These are phyloP conservation scores for Bruguiera hainesii DNA, from an alignment of 441 rosid genomes.

Conservation along the genomic window DNA sequence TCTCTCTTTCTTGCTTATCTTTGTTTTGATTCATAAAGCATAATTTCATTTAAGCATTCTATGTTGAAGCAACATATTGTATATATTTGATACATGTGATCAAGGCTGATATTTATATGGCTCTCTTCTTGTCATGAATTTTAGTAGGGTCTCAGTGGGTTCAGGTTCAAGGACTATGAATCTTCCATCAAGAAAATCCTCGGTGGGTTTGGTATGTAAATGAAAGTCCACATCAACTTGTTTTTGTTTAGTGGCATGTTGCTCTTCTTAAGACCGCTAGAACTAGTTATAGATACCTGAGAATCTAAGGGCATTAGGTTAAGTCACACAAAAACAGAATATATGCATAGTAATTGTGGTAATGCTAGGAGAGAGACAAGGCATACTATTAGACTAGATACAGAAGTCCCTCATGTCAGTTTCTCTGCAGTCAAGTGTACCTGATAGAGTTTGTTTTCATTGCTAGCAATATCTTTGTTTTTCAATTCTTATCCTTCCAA, in stretches of 20 bases:
- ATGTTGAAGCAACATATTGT: not conserved
- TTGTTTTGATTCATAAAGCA: not conserved
- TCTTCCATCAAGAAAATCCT: constrained; percentile 37
- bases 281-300: not conserved
- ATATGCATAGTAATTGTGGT: too few relatives aligned
- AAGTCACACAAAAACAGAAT: too few relatives aligned
- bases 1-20: not conserved
- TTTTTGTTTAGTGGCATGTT: not conserved
- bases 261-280: not conserved
- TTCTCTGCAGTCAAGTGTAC: too few relatives aligned
- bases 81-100: not conserved
- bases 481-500: too few relatives aligned
- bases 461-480: too few relatives aligned
- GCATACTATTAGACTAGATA: too few relatives aligned
- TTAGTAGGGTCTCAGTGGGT: constrained; percentile 42
- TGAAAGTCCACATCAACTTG: constrained; percentile 4
- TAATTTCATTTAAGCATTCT: not conserved
- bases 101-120: constrained; percentile 16
- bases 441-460: too few relatives aligned
- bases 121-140: constrained; percentile 20
- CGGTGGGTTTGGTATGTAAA: constrained; percentile 34
- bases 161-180: constrained; percentile 37
- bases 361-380: too few relatives aligned
- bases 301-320: too few relatives aligned
- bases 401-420: too few relatives aligned